Conservation (phyloP, 306 rosid genomes). For the Vigna angularis region DNA sequence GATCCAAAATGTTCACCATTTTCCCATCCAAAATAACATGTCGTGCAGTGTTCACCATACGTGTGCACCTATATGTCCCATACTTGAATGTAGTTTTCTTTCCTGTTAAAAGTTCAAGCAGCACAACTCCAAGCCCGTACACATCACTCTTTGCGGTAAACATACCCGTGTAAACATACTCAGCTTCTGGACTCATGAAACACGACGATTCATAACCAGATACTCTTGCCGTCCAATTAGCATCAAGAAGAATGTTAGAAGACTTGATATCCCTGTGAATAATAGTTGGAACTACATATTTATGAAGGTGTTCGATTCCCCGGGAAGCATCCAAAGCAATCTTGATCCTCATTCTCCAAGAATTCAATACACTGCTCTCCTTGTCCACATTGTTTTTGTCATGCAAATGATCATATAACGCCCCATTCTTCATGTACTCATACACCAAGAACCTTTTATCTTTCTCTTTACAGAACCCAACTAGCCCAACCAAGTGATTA, state of each 20-base stretch:
- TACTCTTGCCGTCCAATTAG: conserved; percentile 40
- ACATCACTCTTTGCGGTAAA: conserved; percentile 89
- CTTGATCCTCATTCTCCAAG: not conserved
- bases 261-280: not conserved
- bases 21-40: conserved; percentile 76
- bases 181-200: conserved; percentile 86
- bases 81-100: conserved; percentile 75
- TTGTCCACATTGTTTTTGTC: conserved; percentile 59
- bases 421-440: conserved; percentile 74
- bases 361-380: conserved; percentile 62
- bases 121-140: conserved; percentile 85
- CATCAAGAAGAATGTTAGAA: not conserved
- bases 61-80: conserved; percentile 56
- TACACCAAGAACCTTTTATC: conserved; percentile 15
- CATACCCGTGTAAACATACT: conserved; percentile 33
- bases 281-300: not conserved
- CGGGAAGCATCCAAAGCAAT: not conserved
- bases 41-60: conserved; percentile 73
- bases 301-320: conserved; percentile 64
- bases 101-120: conserved; percentile 83
- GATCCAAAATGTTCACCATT: conserved; percentile 67
- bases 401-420: conserved; percentile 53
- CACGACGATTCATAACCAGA: conserved; percentile 89
- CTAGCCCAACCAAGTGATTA: conserved; percentile 83
- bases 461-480: conserved; percentile 50